phyloP scores from a whole-genome alignment of 1,139 yeast genomes.

The Protomyces pachydermus region DNA sequence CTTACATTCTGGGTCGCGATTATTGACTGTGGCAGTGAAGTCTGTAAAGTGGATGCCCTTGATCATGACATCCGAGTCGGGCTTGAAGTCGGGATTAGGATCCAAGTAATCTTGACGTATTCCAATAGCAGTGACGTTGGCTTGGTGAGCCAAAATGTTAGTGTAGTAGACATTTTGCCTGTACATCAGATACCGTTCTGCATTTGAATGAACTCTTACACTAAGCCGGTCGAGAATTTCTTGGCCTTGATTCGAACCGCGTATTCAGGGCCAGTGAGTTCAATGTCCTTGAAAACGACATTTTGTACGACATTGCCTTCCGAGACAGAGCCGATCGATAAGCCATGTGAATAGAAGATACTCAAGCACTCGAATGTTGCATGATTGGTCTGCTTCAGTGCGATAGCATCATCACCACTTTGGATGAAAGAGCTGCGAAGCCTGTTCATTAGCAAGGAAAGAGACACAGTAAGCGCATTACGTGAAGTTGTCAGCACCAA shows the following conservation, averaged over 20 bases:
- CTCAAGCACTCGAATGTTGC: not conserved
- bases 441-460: not conserved
- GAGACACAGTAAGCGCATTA: not conserved
- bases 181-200: not conserved
- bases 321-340: not conserved
- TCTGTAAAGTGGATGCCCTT: not conserved
- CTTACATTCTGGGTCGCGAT: not conserved
- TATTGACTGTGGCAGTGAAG: not conserved
- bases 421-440: not conserved
- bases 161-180: not conserved
- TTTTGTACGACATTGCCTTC: not conserved
- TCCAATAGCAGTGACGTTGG: not conserved
- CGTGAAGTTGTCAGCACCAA: not conserved
- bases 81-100: not conserved
- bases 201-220: not conserved
- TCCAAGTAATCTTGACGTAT: not conserved
- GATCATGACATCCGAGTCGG: not conserved
- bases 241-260: not conserved
- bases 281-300: not conserved
- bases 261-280: not conserved
- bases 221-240: not conserved
- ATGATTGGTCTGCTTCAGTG: not conserved
- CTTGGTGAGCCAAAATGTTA: not conserved
- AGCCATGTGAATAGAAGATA: not conserved
- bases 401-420: not conserved